A percentile compares a stretch with the other conserved stretches of the same genome.
Conservation (phyloP, 495 filamentous ascomycete genomes). For the Penicillium waksmanii region DNA sequence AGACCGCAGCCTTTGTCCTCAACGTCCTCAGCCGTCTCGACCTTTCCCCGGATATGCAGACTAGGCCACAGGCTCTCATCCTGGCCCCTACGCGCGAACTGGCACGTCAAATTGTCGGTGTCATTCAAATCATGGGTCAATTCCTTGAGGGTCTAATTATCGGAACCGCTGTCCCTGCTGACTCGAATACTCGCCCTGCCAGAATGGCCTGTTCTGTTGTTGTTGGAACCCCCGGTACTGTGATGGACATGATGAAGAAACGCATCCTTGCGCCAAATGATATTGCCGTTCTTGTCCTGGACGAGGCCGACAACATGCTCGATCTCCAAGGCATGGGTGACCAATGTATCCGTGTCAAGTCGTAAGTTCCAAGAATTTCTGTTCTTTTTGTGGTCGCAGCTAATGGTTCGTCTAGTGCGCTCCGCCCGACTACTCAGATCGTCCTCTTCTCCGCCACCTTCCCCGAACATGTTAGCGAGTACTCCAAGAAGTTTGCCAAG, state of each 20-base stretch:
- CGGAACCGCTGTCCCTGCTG: slow-evolving; percentile 78
- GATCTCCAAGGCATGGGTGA: slow-evolving; percentile 94
- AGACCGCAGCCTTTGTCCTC: slow-evolving; percentile 94
- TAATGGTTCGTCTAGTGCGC: slow-evolving; percentile 51
- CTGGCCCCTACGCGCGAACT: slow-evolving; percentile 94
- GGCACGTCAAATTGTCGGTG: slow-evolving; percentile 89
- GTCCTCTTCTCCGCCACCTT: slow-evolving; percentile 98
- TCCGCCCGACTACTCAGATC: slow-evolving; percentile 74
- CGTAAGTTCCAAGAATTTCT: slow-evolving; percentile 53
- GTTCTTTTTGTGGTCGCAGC: slow-evolving; percentile 4
- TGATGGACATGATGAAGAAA: slow-evolving; percentile 79
- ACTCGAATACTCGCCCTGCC: slow-evolving; percentile 61
- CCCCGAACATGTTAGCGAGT: slow-evolving; percentile 78
- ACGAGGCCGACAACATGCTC: slow-evolving; percentile 96
- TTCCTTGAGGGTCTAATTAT: slow-evolving; percentile 74
- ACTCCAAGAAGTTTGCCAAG: slow-evolving; percentile 79
- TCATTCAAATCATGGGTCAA: slow-evolving; percentile 77
- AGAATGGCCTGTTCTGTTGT: slow-evolving; percentile 73
- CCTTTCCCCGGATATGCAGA: slow-evolving; percentile 51
- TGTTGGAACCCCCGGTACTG: slow-evolving; percentile 93
- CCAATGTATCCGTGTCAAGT: slow-evolving; percentile 87
- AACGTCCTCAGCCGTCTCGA: slow-evolving; percentile 88
- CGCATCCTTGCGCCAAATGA: slow-evolving; percentile 65
- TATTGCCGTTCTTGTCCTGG: slow-evolving; percentile 80
- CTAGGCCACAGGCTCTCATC: slow-evolving; percentile 80